Conservation (phyloP, 2,329 filamentous ascomycete species). For the Trichophyton simii region DNA sequence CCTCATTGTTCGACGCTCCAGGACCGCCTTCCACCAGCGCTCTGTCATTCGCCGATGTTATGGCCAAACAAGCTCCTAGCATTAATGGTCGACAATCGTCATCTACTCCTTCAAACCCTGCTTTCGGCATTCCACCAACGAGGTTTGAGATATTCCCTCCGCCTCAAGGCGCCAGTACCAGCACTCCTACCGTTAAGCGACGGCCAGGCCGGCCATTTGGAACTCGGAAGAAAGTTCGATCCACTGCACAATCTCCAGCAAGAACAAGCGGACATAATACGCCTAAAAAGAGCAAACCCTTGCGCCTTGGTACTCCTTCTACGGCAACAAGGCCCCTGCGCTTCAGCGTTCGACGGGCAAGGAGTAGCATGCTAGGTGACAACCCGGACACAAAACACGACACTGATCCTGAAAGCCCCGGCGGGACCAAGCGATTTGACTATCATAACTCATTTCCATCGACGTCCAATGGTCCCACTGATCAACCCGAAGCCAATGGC, state of each 20-base stretch:
- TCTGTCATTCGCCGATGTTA: slow-evolving; percentile 15
- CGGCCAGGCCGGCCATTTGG: slow-evolving; percentile 29
- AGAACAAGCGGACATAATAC: slow-evolving; percentile 27
- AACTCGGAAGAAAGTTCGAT: slow-evolving; percentile 17
- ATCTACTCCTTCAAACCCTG: slow-evolving; percentile 17
- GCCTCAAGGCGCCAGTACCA: slow-evolving; percentile 17
- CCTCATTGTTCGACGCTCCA: slow-evolving; percentile 10
- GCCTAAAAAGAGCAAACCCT: slow-evolving; percentile 22
- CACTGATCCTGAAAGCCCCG: slow-evolving; percentile 2
- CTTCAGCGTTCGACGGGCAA: slow-evolving; percentile 24
- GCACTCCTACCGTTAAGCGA: slow-evolving; percentile 22
- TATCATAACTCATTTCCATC: background rate
- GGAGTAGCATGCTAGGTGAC: slow-evolving; percentile 18
- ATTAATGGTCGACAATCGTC: slow-evolving; percentile 15
- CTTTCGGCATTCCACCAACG: slow-evolving; percentile 29
- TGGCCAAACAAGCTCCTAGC: slow-evolving; percentile 18
- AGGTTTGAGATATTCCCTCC: slow-evolving; percentile 34
- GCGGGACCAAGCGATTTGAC: background rate
- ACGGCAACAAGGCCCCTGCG: slow-evolving; percentile 12
- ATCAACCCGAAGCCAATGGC: background rate
- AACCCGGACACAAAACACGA: slow-evolving; percentile 7
- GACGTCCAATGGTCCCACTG: background rate
- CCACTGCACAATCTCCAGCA: slow-evolving; percentile 22
- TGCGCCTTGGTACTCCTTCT: slow-evolving; percentile 21
- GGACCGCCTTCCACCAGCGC: slow-evolving; percentile 22